Percentiles rank a stretch among this genome's conserved stretches.
Conservation (phyloP, 2,329 filamentous ascomycete genomes). For the Daldinia eschscholtzii region DNA sequence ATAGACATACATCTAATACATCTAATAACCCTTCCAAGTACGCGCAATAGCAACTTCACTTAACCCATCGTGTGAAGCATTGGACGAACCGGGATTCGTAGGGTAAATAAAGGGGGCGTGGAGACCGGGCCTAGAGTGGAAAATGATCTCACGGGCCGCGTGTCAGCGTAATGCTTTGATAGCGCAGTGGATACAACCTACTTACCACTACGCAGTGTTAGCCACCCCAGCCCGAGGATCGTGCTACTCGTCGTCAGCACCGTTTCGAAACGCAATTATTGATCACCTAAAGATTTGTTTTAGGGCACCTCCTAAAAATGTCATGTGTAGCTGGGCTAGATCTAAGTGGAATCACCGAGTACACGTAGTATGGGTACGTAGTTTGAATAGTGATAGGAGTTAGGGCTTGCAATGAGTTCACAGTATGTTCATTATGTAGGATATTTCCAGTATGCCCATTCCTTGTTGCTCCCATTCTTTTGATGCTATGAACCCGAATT, state of each 20-base stretch:
- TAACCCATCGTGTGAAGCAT: constrained; percentile 16
- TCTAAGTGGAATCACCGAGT: constrained; percentile 15
- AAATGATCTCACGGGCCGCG: constrained; percentile 37
- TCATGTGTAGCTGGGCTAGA: constrained; percentile 11
- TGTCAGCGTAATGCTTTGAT: constrained; percentile 32
- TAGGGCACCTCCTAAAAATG: background rate
- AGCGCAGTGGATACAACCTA: constrained; percentile 18
- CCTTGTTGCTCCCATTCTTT: background rate
- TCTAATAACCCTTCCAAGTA: background rate
- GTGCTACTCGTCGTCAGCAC: constrained; percentile 29
- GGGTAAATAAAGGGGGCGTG: constrained; percentile 27
- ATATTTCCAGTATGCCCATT: background rate
- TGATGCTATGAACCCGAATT: background rate
- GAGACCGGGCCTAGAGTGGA: constrained; percentile 28
- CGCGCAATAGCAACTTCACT: background rate
- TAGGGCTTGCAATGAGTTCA: background rate
- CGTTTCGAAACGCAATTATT: constrained; percentile 23
- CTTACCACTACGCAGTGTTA: background rate
- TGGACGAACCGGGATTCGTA: constrained; percentile 13
- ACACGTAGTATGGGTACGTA: constrained; percentile 27
- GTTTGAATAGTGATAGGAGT: constrained; percentile 15
- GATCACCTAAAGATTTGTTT: constrained; percentile 5
- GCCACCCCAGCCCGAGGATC: constrained; percentile 5
- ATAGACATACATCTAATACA: background rate
- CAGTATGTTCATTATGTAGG: background rate